Evolutionary conservation across 805 yeast genomes (phyloP).

Genomic region (Scheffersomyces amazonensis): DNA sequence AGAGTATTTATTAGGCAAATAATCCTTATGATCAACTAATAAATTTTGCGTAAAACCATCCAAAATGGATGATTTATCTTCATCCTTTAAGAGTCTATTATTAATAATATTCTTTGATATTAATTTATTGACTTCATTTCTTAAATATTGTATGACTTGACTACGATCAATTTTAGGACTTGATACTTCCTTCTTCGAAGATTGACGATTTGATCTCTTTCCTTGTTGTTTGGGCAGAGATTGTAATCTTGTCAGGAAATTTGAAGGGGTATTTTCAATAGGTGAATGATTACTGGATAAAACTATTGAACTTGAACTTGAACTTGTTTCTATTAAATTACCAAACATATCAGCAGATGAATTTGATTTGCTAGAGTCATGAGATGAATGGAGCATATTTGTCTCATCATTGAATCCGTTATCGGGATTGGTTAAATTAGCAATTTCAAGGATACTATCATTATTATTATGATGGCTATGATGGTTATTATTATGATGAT

Average conservation of each 20-base stretch:
- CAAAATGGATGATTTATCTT: conserved; percentile 9
- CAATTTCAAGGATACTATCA: background rate
- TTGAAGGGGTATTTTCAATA: background rate
- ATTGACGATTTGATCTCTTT: background rate
- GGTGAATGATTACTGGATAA: background rate
- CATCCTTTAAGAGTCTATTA: conserved; percentile 5
- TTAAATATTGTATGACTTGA: conserved; percentile 2
- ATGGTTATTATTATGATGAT: background rate
- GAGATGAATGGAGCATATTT: background rate
- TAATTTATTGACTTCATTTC: conserved; percentile 6
- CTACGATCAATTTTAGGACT: background rate
- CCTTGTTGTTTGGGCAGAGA: background rate
- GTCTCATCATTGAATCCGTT: background rate
- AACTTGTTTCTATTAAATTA: conserved; percentile 2
- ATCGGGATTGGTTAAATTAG: background rate
- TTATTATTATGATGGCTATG: background rate
- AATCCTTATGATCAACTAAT: conserved; percentile 10
- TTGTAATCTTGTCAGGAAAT: background rate
- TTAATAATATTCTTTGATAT: conserved; percentile 6
- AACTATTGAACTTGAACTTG: conserved; percentile 2
- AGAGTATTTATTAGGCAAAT: background rate
- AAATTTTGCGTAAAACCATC: conserved; percentile 12
- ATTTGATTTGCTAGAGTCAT: conserved; percentile 1
- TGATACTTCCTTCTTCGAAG: background rate
- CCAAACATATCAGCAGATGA: conserved; percentile 5